Conservation (phyloP, 169 alveolate genomes). For the Cryptosporidium sp. region DNA sequence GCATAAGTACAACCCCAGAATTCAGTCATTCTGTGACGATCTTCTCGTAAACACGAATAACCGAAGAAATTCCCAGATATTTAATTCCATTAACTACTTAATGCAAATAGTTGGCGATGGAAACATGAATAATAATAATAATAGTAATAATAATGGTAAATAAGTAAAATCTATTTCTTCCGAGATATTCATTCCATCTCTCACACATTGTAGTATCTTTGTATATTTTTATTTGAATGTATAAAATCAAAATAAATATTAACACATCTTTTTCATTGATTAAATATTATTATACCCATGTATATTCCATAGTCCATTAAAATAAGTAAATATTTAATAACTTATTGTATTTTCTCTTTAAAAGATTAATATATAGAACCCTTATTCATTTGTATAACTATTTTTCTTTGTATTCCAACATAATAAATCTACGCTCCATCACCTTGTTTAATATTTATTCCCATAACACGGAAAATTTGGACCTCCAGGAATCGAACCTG, state of each 20-base stretch:
- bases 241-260: background rate
- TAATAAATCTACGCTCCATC: background rate
- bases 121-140: background rate
- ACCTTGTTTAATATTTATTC: background rate
- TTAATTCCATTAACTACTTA: conserved; percentile 55
- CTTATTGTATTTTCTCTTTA: background rate
- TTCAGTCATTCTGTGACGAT: conserved; percentile 70
- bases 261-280: background rate
- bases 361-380: background rate
- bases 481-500: background rate
- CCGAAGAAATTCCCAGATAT: conserved; percentile 8
- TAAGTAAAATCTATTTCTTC: background rate
- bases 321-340: background rate
- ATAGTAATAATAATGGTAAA: background rate
- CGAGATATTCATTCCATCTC: too few species aligned
- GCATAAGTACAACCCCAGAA: conserved; percentile 9
- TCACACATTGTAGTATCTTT: too few species aligned
- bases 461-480: background rate
- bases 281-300: too few species aligned
- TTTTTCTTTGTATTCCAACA: background rate
- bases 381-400: background rate
- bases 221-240: background rate
- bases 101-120: conserved; percentile 26
- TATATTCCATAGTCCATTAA: background rate
- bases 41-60: conserved; percentile 9